phyloP scores from a whole-genome alignment of 2,329 filamentous ascomycete genomes.

The Cercospora zeae-maydis region DNA sequence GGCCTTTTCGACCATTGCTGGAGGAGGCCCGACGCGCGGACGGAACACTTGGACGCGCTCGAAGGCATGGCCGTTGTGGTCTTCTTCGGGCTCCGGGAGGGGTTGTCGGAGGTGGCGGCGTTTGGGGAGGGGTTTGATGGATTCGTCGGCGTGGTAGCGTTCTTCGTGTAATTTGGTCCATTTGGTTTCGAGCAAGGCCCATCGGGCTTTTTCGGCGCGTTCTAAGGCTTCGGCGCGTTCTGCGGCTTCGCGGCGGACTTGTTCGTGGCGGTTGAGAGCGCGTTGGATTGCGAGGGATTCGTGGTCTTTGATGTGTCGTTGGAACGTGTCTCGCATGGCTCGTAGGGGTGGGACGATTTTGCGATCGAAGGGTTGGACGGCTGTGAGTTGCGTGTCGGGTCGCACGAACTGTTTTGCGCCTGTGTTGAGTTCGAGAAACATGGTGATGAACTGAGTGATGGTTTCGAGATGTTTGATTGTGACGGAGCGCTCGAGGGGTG shows the following conservation, averaged over 20 bases:
- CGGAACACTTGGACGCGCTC: conserved; percentile 40
- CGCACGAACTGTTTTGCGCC: conserved; percentile 19
- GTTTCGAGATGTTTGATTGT: conserved; percentile 19
- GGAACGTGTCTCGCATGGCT: conserved; percentile 17
- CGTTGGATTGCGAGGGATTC: not conserved
- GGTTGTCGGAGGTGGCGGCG: conserved; percentile 24
- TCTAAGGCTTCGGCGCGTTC: conserved; percentile 4
- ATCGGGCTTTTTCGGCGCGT: not conserved
- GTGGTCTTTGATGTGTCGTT: not conserved
- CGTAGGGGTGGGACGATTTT: conserved; percentile 21
- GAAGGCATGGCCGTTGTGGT: conserved; percentile 41
- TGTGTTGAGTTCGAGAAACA: conserved; percentile 21
- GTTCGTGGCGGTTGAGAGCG: not conserved
- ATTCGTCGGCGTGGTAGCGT: conserved; percentile 21
- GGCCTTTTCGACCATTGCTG: conserved; percentile 20
- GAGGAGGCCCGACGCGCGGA: conserved; percentile 31
- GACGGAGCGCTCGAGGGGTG: conserved; percentile 6
- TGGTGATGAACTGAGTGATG: conserved; percentile 18
- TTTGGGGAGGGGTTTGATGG: conserved; percentile 18
- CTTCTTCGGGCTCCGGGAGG: conserved; percentile 26
- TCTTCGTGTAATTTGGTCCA: conserved; percentile 29
- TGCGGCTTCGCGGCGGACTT: conserved; percentile 3
- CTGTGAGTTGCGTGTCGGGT: conserved; percentile 10
- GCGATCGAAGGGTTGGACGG: conserved; percentile 23
- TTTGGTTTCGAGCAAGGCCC: conserved; percentile 9